Percentiles rank a stretch among this genome's conserved stretches.
These are phyloP conservation scores for Pistacia vera DNA, from an alignment of 345 rosid species.

Conservation along the genomic window DNA sequence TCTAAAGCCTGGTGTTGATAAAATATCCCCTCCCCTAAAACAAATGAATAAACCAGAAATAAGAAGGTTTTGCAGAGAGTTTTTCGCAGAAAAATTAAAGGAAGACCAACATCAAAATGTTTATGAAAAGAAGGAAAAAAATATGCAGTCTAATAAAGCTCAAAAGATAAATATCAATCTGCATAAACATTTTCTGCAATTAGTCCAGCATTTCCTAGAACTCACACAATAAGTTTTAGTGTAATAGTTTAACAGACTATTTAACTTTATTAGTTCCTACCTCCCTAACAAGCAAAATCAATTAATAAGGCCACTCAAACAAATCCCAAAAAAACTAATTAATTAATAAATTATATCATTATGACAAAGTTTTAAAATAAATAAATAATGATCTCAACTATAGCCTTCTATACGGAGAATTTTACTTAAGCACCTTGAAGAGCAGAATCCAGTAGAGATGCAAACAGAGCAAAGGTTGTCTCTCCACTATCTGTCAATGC, in stretches of 20 bases:
- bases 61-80: not conserved
- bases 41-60: not conserved
- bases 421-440: conserved; percentile 34
- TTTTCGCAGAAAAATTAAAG: not conserved
- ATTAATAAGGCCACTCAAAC: not conserved
- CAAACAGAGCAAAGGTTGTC: conserved; percentile 69
- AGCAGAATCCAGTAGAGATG: conserved; percentile 86
- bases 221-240: not conserved
- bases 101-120: not conserved
- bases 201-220: not conserved
- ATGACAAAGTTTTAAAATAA: no score
- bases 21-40: not conserved
- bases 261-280: not conserved
- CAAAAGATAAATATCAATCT: not conserved
- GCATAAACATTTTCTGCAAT: not conserved
- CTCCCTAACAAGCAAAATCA: not conserved
- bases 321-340: not conserved
- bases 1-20: not conserved
- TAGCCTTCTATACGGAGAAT: no score
- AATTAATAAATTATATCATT: no score
- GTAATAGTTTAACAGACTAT: not conserved
- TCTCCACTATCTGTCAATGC: conserved; percentile 66
- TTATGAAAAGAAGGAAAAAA: not conserved
- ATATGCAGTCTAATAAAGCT: not conserved
- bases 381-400: no score